phyloP scores from a whole-genome alignment of 73 alveolate species.

The Paramecium tetraurelia region DNA sequence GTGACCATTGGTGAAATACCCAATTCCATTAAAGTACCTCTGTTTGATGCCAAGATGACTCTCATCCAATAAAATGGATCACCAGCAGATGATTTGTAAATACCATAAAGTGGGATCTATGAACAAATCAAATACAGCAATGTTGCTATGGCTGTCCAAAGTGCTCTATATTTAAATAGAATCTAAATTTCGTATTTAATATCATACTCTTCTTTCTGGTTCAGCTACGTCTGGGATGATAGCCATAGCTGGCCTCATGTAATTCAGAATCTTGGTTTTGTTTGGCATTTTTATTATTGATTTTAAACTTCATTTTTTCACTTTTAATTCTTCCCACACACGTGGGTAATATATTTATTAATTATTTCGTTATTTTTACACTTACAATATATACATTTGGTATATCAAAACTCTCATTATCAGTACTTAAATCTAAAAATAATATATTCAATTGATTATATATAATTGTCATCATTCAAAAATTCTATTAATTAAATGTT shows the following conservation, averaged over 20 bases:
- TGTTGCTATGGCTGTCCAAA: conserved; percentile 98
- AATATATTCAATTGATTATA: too few species aligned
- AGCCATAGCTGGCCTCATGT: conserved; percentile 94
- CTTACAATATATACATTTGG: neutral
- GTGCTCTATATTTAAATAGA: conserved; percentile 82
- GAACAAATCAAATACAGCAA: conserved; percentile 98
- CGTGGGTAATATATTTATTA: neutral
- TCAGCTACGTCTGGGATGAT: conserved; percentile 96
- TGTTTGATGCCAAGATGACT: conserved; percentile 99
- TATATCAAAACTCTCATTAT: too few species aligned
- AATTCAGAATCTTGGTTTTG: conserved; percentile 80
- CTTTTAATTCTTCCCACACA: neutral
- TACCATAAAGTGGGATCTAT: conserved; percentile 99
- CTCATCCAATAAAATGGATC: conserved; percentile 99
- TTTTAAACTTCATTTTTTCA: neutral
- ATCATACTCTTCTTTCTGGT: conserved; percentile 86
- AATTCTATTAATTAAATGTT: neutral
- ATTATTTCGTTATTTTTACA: neutral
- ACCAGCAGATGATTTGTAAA: conserved; percentile 85
- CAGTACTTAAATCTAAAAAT: neutral
- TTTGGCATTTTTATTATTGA: conserved; percentile 55
- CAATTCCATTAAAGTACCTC: conserved; percentile 99
- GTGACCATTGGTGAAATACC: conserved; percentile 99
- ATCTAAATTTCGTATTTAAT: neutral
- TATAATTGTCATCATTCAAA: neutral